Evolutionary conservation across 2,329 filamentous ascomycete genomes (phyloP), one percentile per base, ranked within the genome.

Genomic region (Pyrenochaeta sp.): DNA sequence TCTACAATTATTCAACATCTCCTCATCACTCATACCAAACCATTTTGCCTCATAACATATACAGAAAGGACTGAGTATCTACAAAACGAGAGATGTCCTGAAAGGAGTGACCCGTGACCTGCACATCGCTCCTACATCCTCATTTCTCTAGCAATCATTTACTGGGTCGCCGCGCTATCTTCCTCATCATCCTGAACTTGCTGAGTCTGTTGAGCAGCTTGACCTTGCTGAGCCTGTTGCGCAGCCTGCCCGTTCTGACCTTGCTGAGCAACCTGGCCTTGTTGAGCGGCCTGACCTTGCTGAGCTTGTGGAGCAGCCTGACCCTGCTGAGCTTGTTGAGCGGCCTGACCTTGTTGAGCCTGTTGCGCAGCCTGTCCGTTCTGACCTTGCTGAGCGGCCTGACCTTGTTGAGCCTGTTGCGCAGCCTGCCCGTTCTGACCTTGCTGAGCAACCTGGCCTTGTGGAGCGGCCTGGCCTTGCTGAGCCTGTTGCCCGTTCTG

Each of bases 301-400:
- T 56, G 52, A 14, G 40, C 30, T 42, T 35, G 32, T 17, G 5
- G 32, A 17, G 42, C 15, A 18, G 39, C 39, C 37, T 49, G 43
- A 15, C 43, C 53, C 41, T 56, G 51, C 21, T 54, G 51, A 14
- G 40, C 30, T 43, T 35, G 32, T 17, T 35, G 32, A 17, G 42
- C 15, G 10, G 35, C 37, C 32, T 45, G 36, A n/a, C 45, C 54
- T 43, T 58, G 52, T 21, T 56, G 52, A 14, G 40, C 30, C 45
- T 35, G 32, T 17, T 35, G 32, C 4, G 42, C 15, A 18, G 27
- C 39, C 32, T 49, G 43, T 18, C 43, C 53, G 40, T 56, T 48
- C 21, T 54, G 51, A 14, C 36, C 31, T 45, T 27, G 23, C 23
- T 27, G 23, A 27, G 40, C 23, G 14, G 20, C 39, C 36, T 47